Conservation (phyloP, 2,329 filamentous ascomycete species). For the Huntiella bhutanensis region DNA sequence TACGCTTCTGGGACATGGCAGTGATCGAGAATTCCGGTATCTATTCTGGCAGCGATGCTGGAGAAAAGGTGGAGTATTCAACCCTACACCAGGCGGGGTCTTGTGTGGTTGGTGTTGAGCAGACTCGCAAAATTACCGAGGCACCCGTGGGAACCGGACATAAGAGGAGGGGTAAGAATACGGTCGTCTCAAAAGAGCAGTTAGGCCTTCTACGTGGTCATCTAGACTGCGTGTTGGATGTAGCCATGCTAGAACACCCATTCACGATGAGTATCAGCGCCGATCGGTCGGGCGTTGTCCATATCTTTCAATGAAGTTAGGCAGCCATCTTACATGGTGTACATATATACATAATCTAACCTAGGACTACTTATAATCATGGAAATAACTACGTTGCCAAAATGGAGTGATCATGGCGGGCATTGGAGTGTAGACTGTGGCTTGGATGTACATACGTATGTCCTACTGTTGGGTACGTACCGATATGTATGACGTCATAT, state of each 20-base stretch:
- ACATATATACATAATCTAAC: too few relatives aligned
- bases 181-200: conserved; percentile 74
- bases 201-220: conserved; percentile 73
- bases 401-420: too few relatives aligned
- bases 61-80: conserved; percentile 59
- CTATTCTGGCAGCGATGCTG: conserved; percentile 56
- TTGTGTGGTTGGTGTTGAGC: conserved; percentile 49
- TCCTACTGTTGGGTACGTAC: too few relatives aligned
- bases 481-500: too few relatives aligned
- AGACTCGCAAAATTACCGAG: conserved; percentile 22
- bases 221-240: conserved; percentile 70
- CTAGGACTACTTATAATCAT: too few relatives aligned
- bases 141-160: conserved; percentile 16
- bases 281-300: conserved; percentile 75
- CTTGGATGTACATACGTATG: too few relatives aligned
- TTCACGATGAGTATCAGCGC: conserved; percentile 87
- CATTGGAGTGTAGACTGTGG: too few relatives aligned
- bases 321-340: too few relatives aligned
- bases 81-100: conserved; percentile 41
- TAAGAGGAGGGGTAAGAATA: conserved; percentile 45
- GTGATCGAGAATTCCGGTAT: conserved; percentile 61
- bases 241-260: conserved; percentile 71
- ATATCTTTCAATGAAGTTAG: conserved; percentile 43
- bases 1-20: conserved; percentile 83
- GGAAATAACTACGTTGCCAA: too few relatives aligned